Base-by-base conservation (phyloP, 768 basidiomycete species). In the Panellus pusillus region DNA sequence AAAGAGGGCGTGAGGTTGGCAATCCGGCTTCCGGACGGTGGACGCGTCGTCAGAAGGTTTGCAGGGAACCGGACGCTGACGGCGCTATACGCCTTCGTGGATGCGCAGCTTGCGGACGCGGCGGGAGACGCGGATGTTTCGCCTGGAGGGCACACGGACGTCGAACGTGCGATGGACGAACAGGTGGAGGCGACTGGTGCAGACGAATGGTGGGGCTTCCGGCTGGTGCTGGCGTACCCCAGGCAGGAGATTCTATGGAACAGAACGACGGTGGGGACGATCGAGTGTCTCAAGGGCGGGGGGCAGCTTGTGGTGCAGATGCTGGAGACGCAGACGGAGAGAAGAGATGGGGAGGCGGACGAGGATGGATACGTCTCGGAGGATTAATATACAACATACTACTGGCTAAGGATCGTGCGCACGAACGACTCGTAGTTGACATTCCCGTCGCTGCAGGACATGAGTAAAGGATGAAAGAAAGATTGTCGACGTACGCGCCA, bases 351-450 rank as follows among this genome's bases (percentile, higher is more conserved):
- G 44, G 54, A 40, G 14, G 68, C 60, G 13, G 79, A 76, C 4
- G 79, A 78, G 39, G 83, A 84, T 43, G 84, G 77, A 27, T 83
- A 84, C 56, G 70, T 77, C 50, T 82, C 81, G 18, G 86, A 87
- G 46, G 77, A 79, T 37, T 60, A 60, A 42, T 36, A 27, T 56
- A 46, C 35, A 39, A 36, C 14, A 41, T 41, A 62, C 71, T 74
- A 94, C 79, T 94, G 93, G 65, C 85, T 90, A 47, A 96, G 83
- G 63, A 98, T 94, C 17, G 91, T 93, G 71, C 93, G 86, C 44
- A 97, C 94, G 65, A 98, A 97, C 2, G 91, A 93, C 70, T 96
- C 94, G 68, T 98, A 98, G 73, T 98, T 96, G 67, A 98, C 86
- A 63, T 96, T 97, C 13, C 96, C 96, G 66, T 98, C 95, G 19